phyloP scores from a whole-genome alignment of 371 early-diverging fungal genomes.

The Blakeslea trispora region DNA sequence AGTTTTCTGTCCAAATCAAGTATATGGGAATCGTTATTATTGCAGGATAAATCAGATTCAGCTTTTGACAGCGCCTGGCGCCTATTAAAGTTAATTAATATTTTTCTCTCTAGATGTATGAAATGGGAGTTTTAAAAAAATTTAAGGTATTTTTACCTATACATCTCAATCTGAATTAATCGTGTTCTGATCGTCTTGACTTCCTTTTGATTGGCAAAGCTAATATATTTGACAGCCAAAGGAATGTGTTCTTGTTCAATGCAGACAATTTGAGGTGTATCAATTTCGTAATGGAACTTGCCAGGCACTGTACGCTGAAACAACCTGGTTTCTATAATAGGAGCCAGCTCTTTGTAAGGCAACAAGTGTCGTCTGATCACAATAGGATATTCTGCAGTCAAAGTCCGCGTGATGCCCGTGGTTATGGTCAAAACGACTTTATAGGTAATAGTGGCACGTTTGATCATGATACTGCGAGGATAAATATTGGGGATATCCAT shows the following conservation, averaged over 20 bases:
- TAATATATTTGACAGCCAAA: constrained; percentile 35
- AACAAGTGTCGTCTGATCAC: constrained; percentile 34
- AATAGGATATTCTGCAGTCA: constrained; percentile 44
- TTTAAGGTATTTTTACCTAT: constrained; percentile 40
- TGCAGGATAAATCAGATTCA: constrained; percentile 29
- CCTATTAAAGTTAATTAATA: constrained; percentile 15
- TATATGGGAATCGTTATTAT: constrained; percentile 16
- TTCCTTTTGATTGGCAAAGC: constrained; percentile 36
- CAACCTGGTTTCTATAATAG: constrained; percentile 36
- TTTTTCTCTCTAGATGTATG: neutral
- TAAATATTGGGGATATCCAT: constrained; percentile 40
- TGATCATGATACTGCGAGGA: constrained; percentile 35
- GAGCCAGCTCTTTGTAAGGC: constrained; percentile 36
- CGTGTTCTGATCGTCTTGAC: constrained; percentile 36
- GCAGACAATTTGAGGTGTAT: constrained; percentile 40
- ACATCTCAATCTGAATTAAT: constrained; percentile 39
- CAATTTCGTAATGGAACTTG: constrained; percentile 48
- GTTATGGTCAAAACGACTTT: constrained; percentile 35
- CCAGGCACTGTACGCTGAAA: constrained; percentile 40
- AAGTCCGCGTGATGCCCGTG: constrained; percentile 29
- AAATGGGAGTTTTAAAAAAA: neutral
- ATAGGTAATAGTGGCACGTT: constrained; percentile 37
- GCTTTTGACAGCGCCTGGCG: constrained; percentile 38
- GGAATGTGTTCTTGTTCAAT: constrained; percentile 37
- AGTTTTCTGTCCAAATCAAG: constrained; percentile 21